Conservation (phyloP, 345 rosid species). For the Ceriops zippeliana region DNA sequence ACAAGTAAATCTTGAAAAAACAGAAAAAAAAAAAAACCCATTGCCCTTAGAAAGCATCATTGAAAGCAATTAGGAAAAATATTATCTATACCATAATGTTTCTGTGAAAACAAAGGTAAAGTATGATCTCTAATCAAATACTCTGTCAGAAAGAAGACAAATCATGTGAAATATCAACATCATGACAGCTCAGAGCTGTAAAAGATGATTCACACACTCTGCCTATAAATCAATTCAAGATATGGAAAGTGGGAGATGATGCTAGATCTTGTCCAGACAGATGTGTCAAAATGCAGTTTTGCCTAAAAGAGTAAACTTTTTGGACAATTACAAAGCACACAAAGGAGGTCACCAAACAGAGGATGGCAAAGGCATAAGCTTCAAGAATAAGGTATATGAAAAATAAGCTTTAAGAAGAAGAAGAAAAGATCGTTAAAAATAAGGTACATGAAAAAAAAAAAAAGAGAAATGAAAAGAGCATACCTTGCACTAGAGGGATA, state of each 20-base stretch:
- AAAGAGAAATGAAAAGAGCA: no score
- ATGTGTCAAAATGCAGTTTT: neutral
- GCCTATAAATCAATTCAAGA: neutral
- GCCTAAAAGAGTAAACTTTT: neutral
- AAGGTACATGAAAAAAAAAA: neutral
- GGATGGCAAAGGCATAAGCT: neutral
- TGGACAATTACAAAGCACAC: neutral
- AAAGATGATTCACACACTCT: neutral
- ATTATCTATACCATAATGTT: no score
- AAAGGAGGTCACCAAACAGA: neutral
- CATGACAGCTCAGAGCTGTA: conserved; percentile 30
- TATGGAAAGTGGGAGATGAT: neutral
- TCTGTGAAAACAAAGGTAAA: conserved; percentile 14
- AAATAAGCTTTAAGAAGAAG: neutral
- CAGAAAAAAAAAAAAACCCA: no score
- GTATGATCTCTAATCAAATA: conserved; percentile 4
- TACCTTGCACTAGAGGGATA: conserved; percentile 21
- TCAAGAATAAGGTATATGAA: neutral
- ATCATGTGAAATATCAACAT: conserved; percentile 27
- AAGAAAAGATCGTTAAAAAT: neutral
- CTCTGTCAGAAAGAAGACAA: neutral
- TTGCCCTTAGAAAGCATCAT: no score
- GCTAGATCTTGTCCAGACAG: conserved; percentile 15
- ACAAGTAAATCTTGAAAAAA: no score
- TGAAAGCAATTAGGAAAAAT: no score